Conservation (phyloP, 2,329 filamentous ascomycete species). For the Aspergillus piperis region DNA sequence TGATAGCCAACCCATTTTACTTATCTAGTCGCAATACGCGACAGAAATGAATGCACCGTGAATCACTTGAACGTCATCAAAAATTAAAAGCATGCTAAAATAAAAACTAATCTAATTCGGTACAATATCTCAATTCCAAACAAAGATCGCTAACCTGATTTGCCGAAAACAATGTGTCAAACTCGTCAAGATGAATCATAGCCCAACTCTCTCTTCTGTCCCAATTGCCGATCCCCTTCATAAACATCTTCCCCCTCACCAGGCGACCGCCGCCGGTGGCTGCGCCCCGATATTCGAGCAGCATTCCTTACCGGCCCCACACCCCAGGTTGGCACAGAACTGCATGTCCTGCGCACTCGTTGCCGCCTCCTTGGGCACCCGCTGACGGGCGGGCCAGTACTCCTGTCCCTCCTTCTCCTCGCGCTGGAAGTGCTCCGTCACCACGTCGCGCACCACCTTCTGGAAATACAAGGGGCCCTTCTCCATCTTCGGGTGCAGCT, state of each 20-base stretch:
- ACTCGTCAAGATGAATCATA: too few relatives aligned
- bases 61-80: too few relatives aligned
- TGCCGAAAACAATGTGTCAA: too few relatives aligned
- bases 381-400: conserved; percentile 55
- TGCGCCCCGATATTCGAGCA: conserved; percentile 1
- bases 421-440: conserved; percentile 49
- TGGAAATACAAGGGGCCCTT: conserved; percentile 60
- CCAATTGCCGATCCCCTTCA: too few relatives aligned
- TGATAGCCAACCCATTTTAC: too few relatives aligned
- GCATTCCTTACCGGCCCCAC: conserved; percentile 1
- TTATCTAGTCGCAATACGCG: too few relatives aligned
- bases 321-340: conserved; percentile 31
- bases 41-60: too few relatives aligned
- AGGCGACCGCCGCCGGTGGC: conserved; percentile 5
- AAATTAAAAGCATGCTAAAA: too few relatives aligned
- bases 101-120: too few relatives aligned
- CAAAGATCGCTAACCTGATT: too few relatives aligned
- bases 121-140: too few relatives aligned
- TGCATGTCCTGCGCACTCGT: conserved; percentile 34
- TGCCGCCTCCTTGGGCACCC: conserved; percentile 27
- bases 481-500: conserved; percentile 61
- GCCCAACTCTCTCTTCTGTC: too few relatives aligned
- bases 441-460: conserved; percentile 50
- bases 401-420: conserved; percentile 50
- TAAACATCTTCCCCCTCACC: not conserved